These are phyloP conservation scores for Cardiospermum halicacabum DNA, from an alignment of 345 rosid genomes.

Conservation along the genomic window DNA sequence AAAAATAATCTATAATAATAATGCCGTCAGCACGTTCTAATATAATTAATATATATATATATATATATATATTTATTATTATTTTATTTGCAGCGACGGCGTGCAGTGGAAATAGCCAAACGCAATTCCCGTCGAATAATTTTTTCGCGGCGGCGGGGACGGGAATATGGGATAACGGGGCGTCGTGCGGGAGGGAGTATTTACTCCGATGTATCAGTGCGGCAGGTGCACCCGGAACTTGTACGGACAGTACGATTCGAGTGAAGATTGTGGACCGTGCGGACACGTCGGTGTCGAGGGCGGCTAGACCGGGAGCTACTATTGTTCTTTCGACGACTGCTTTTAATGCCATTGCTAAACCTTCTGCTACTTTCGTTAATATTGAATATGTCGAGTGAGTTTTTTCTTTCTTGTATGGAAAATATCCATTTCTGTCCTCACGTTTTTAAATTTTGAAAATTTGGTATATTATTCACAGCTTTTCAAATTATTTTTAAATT, in stretches of 20 bases:
- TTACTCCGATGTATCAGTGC: slow-evolving; percentile 54
- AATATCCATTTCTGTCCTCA: too few species aligned
- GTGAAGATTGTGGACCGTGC: slow-evolving; percentile 46
- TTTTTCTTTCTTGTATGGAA: too few species aligned
- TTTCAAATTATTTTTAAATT: too few species aligned
- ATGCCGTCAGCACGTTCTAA: too few species aligned
- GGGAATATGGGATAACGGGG: slow-evolving; percentile 67
- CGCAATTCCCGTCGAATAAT: slow-evolving; percentile 46
- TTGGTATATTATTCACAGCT: too few species aligned
- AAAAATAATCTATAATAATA: too few species aligned
- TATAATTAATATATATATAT: too few species aligned
- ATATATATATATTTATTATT: too few species aligned
- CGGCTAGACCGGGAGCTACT: slow-evolving; percentile 29
- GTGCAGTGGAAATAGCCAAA: slow-evolving; percentile 34
- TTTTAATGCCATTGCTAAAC: slow-evolving; percentile 29
- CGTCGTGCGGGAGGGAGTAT: slow-evolving; percentile 53
- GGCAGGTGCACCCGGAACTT: slow-evolving; percentile 16
- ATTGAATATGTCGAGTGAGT: slow-evolving; percentile 46
- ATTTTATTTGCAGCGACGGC: slow-evolving; percentile 38
- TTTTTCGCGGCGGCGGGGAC: slow-evolving; percentile 56
- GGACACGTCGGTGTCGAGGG: slow-evolving; percentile 25
- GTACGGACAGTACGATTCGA: slow-evolving; percentile 31
- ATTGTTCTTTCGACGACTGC: slow-evolving; percentile 44
- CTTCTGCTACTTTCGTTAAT: slow-evolving; percentile 27
- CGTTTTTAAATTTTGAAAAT: too few species aligned